Percentiles rank a stretch among this genome's conserved stretches.
These are phyloP conservation scores for Hevea brasiliensis DNA, from an alignment of 345 rosid genomes.

Conservation along the genomic window DNA sequence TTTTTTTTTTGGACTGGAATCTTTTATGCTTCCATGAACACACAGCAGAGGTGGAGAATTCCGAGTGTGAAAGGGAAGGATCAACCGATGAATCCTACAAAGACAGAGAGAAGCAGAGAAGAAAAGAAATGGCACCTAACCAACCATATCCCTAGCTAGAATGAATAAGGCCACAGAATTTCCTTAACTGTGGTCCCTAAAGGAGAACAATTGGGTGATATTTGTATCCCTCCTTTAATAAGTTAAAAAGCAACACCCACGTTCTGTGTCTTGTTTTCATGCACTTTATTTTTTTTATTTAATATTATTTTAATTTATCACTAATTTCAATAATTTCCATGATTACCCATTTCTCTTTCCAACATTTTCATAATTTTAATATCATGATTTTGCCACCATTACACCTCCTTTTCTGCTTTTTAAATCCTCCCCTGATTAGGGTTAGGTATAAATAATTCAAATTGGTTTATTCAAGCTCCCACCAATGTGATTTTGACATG, in stretches of 20 bases:
- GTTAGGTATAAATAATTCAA: slow-evolving; percentile 3
- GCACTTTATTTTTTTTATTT: not conserved
- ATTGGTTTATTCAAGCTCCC: not conserved
- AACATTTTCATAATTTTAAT: not conserved
- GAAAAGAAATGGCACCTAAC: not conserved
- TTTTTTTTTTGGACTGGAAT: too few species aligned
- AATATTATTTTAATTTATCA: not conserved
- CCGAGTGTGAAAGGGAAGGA: too few species aligned
- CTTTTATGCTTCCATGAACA: too few species aligned
- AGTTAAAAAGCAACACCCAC: not conserved
- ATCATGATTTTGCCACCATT: too few species aligned
- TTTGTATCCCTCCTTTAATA: too few species aligned
- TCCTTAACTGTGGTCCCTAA: not conserved
- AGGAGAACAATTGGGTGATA: too few species aligned
- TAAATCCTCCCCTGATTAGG: not conserved
- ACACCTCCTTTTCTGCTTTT: not conserved
- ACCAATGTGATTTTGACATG: slow-evolving; percentile 21
- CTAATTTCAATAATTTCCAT: not conserved
- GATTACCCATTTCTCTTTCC: not conserved
- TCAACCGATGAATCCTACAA: not conserved
- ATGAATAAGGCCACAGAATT: not conserved
- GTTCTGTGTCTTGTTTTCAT: not conserved
- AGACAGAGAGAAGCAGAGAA: not conserved
- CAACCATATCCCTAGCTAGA: not conserved
- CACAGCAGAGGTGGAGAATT: too few species aligned